These are phyloP conservation scores for Fusarium camptoceras DNA, from an alignment of 2,329 filamentous ascomycete genomes.

Conservation along the genomic window DNA sequence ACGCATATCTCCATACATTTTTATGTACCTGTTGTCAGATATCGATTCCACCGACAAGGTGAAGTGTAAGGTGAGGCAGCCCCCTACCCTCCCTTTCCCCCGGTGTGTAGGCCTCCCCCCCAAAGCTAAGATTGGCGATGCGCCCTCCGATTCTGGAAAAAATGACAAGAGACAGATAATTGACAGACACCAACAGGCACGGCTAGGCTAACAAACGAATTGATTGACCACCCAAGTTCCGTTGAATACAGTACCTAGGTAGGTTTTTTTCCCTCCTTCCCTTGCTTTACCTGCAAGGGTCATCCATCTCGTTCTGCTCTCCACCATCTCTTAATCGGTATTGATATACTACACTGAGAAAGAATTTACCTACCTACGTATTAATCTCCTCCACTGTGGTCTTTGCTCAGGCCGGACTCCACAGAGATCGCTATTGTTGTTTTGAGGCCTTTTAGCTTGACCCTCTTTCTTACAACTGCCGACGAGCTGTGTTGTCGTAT, in stretches of 20 bases:
- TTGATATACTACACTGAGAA: not conserved
- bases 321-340: constrained; percentile 3
- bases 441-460: constrained; percentile 38
- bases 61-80: constrained; percentile 31
- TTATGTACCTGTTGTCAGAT: constrained; percentile 15
- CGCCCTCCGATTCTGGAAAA: constrained; percentile 35
- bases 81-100: not conserved
- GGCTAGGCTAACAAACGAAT: constrained; percentile 1
- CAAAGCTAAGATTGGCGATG: constrained; percentile 37
- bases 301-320: constrained; percentile 27
- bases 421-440: constrained; percentile 39
- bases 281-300: constrained; percentile 28
- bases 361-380: not conserved
- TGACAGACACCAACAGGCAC: not conserved
- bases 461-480: constrained; percentile 40
- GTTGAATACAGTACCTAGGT: constrained; percentile 14
- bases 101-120: constrained; percentile 15
- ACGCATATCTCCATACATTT: not conserved
- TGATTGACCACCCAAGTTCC: not conserved
- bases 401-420: constrained; percentile 34
- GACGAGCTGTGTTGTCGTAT: constrained; percentile 15
- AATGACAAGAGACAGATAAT: constrained; percentile 24
- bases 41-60: constrained; percentile 21
- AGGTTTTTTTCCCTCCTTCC: not conserved
- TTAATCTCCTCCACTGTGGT: constrained; percentile 10